Evolutionary conservation across 306 rosid genomes (phyloP), one percentile per base, ranked within the genome.

Genomic region (Trichosanthes cucumerina): DNA sequence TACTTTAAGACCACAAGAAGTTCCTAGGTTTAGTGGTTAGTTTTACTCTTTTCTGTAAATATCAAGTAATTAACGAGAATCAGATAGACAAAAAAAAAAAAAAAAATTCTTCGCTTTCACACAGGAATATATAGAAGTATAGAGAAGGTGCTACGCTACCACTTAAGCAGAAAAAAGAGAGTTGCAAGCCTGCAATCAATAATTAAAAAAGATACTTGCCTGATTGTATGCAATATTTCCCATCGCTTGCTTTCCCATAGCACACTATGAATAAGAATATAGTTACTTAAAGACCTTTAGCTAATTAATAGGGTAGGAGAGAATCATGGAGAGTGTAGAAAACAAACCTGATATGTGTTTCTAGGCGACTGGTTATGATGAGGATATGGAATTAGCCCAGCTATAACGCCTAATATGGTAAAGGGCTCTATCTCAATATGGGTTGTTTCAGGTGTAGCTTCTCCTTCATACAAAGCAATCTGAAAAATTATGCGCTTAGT

Each of bases 171-270:
- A n/a, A n/a, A 68, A 66, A 62, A 38, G 1, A 34, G 38, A 38
- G 50, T 31, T 68, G 39, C 43, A 69, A 41, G 54, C 36, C 7
- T 12, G 56, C 46, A 39, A 63, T 28, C 50, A 68, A 64, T 34
- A 54, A 41, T 9, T 2, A 21, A 75, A 74, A 81, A 70, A 47
- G 24, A 68, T 34, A 78, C 87, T 83, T 81, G 86, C 97, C 94
- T 92, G 98, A 84, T 94, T 94, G 83, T 79, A 91, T 68, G 98
- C 97, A 78, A 94, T 89, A 81, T 92, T 94, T 79, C 98, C 98
- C 98, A 94, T 94, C 28, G 98, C 98, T 88, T 94, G 98, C 84
- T 94, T 94, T 81, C 98, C 98, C 98, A 92, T 94, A 14, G 97
- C 97, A 79, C 98, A 94, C 97, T 93, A 66, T 81, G 59, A 56